Evolutionary conservation across 2,329 filamentous ascomycete species (phyloP).

Genomic region (Leptodontidium sp.): DNA sequence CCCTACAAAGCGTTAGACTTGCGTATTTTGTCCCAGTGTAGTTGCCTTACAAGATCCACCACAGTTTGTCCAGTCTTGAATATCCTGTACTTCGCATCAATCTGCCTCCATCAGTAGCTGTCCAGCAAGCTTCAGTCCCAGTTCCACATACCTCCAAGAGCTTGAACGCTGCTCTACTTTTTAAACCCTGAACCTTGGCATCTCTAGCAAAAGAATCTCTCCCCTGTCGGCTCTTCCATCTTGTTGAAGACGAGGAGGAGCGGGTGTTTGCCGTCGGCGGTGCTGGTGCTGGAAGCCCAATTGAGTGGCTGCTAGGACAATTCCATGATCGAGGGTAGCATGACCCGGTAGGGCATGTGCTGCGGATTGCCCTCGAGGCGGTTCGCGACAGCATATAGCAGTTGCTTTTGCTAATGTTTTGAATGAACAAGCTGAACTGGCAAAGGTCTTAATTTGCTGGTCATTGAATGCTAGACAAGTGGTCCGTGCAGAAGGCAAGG

Average conservation of each 20-base stretch:
- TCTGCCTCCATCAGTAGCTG: conserved; percentile 55
- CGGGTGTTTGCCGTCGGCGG: conserved; percentile 10
- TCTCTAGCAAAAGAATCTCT: conserved; percentile 76
- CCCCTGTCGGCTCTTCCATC: conserved; percentile 84
- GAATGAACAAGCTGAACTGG: neutral
- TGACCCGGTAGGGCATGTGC: neutral
- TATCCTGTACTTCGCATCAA: conserved; percentile 81
- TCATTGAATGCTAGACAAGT: neutral
- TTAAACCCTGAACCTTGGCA: conserved; percentile 81
- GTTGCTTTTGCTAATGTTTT: conserved; percentile 14
- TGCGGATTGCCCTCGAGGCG: conserved; percentile 34
- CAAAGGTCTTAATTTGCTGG: neutral
- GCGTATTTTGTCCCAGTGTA: neutral
- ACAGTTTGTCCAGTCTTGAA: conserved; percentile 86
- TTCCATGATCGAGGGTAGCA: conserved; percentile 23
- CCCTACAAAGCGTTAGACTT: conserved; percentile 57
- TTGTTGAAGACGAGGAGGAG: conserved; percentile 66
- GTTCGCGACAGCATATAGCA: conserved; percentile 42
- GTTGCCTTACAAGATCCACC: conserved; percentile 76
- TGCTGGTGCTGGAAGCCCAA: neutral
- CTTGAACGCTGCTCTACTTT: conserved; percentile 93
- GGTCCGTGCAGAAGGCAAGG: conserved; percentile 20
- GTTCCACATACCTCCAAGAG: conserved; percentile 72
- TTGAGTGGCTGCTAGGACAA: neutral
- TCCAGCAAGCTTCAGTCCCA: conserved; percentile 19